Percentiles rank a stretch among this genome's conserved stretches.
Evolutionary conservation across 352 stramenopile species (phyloP).

Genomic region (Phytophthora pisi): DNA sequence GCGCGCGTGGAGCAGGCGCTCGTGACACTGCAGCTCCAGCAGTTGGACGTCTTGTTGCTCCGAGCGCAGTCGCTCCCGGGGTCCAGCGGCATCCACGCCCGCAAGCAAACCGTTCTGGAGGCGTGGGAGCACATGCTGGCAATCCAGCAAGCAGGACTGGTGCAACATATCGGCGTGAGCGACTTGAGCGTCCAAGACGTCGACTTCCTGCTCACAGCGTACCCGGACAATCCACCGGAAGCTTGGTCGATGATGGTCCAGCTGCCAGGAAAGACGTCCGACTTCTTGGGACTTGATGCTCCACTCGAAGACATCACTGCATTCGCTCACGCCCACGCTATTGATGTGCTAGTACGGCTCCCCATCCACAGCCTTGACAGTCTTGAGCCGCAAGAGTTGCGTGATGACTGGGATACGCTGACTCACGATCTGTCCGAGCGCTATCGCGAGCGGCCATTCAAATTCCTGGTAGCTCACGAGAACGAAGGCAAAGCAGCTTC

Average conservation of each 20-base stretch:
- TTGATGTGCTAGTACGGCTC: slow-evolving; percentile 55
- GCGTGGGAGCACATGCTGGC: slow-evolving; percentile 53
- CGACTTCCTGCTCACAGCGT: slow-evolving; percentile 56
- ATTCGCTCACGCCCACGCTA: slow-evolving; percentile 50
- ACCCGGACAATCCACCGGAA: slow-evolving; percentile 30
- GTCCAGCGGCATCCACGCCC: slow-evolving; percentile 25
- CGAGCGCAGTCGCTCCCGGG: slow-evolving; percentile 25
- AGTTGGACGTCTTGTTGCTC: slow-evolving; percentile 56
- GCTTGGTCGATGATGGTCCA: slow-evolving; percentile 29
- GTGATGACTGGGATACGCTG: slow-evolving; percentile 38
- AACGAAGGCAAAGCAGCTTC: slow-evolving; percentile 35
- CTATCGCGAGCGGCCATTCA: slow-evolving; percentile 40
- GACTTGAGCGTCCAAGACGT: slow-evolving; percentile 58
- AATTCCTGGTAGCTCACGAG: slow-evolving; percentile 53
- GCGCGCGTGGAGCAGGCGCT: slow-evolving; percentile 39
- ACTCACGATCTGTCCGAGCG: slow-evolving; percentile 39
- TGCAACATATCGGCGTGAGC: slow-evolving; percentile 46
- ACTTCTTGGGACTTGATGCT: slow-evolving; percentile 8
- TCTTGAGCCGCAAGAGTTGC: slow-evolving; percentile 12
- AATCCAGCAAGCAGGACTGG: slow-evolving; percentile 44
- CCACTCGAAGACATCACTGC: slow-evolving; percentile 23
- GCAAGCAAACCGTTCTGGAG: slow-evolving; percentile 49
- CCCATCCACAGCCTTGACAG: slow-evolving; percentile 33
- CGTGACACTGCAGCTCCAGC: slow-evolving; percentile 37
- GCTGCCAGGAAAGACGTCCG: slow-evolving; percentile 5